A percentile compares a stretch with the other conserved stretches of the same genome.
Evolutionary conservation across 345 rosid species (phyloP).

Genomic region (Crucihimalaya himalaica): DNA sequence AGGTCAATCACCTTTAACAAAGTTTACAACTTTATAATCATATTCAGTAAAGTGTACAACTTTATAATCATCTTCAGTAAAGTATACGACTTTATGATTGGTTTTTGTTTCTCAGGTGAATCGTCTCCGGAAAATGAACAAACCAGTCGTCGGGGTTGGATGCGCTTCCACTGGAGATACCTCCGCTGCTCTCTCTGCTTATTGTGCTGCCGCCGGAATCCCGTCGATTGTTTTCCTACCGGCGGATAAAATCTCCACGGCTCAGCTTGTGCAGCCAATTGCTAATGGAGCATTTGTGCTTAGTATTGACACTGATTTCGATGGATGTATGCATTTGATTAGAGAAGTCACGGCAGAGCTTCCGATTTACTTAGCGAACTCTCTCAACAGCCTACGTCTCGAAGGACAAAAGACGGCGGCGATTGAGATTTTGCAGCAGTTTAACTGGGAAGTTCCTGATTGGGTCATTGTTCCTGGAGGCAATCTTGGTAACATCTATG

Average conservation of each 20-base stretch:
- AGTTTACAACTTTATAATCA: no score
- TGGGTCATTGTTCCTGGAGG: slow-evolving; percentile 95
- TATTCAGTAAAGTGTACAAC: no score
- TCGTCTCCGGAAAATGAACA: slow-evolving; percentile 67
- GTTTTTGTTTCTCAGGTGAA: slow-evolving; percentile 83
- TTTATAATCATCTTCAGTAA: no score
- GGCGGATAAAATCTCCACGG: slow-evolving; percentile 75
- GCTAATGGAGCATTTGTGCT: slow-evolving; percentile 88
- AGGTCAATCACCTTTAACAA: slow-evolving; percentile 60
- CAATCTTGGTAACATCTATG: slow-evolving; percentile 81
- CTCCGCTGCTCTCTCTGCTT: slow-evolving; percentile 79
- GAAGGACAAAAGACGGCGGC: slow-evolving; percentile 94
- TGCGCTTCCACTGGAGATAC: slow-evolving; percentile 94
- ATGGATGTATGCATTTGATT: slow-evolving; percentile 83
- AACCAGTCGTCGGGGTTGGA: slow-evolving; percentile 75
- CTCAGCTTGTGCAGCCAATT: slow-evolving; percentile 84
- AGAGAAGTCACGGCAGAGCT: slow-evolving; percentile 75
- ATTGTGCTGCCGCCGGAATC: slow-evolving; percentile 85
- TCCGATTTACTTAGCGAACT: slow-evolving; percentile 80
- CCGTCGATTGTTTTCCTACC: slow-evolving; percentile 86
- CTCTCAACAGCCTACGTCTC: slow-evolving; percentile 72
- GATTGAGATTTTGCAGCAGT: slow-evolving; percentile 85
- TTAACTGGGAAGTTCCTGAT: slow-evolving; percentile 85
- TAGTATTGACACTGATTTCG: slow-evolving; percentile 80
- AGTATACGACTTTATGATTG: slow-evolving; percentile 36